A percentile compares a stretch with the other conserved stretches of the same genome.
These are phyloP conservation scores for Chloranthus sessilifolius DNA, from an alignment of 164 flowering plant genomes.

Conservation along the genomic window DNA sequence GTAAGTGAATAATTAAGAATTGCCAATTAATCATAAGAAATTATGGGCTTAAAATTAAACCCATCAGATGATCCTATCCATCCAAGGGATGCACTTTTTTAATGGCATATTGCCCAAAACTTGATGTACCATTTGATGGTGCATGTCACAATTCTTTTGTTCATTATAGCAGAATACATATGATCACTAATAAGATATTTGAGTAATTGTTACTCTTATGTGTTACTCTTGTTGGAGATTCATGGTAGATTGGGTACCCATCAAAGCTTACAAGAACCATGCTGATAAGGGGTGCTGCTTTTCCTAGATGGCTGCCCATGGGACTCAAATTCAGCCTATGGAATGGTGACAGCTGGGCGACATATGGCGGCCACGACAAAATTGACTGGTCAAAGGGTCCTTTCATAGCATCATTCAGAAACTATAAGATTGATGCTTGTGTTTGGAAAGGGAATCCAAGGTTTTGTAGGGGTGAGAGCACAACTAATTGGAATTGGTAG, in stretches of 20 bases:
- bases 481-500: constrained; percentile 89
- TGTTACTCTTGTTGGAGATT: too few relatives aligned
- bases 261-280: constrained; percentile 78
- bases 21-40: too few relatives aligned
- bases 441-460: constrained; percentile 74
- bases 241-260: constrained; percentile 86
- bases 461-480: constrained; percentile 56
- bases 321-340: constrained; percentile 58
- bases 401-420: constrained; percentile 59
- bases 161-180: too few relatives aligned
- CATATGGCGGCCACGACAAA: constrained; percentile 72
- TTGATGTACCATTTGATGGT: too few relatives aligned
- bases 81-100: too few relatives aligned
- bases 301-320: constrained; percentile 83
- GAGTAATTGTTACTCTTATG: too few relatives aligned
- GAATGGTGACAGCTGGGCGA: constrained; percentile 85
- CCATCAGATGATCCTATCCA: too few relatives aligned
- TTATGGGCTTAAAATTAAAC: too few relatives aligned
- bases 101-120: too few relatives aligned
- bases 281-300: constrained; percentile 77
- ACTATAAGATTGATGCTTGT: constrained; percentile 75
- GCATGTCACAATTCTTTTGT: too few relatives aligned
- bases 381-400: constrained; percentile 79
- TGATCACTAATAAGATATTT: too few relatives aligned
- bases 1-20: too few relatives aligned